Base-by-base conservation (phyloP, 176 grass and related monocot genomes). In the Oropetium thomaeum region DNA sequence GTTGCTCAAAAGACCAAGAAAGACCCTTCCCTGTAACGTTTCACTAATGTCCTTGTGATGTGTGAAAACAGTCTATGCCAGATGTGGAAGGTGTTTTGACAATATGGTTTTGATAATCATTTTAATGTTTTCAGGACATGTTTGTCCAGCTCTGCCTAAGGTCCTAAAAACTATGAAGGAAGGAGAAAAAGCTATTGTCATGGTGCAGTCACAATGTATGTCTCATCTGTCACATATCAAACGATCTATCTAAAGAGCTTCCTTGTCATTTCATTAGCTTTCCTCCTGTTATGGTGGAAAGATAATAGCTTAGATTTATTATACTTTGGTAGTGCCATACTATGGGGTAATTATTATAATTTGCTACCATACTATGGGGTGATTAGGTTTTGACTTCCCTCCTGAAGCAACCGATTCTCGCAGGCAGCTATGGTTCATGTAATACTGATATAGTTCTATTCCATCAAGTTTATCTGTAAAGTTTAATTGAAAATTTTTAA, bases 201-300 rank as follows among this genome's bases (percentile, higher is more conserved):
- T 73, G 38, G 70, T 75, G 40, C 80, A 74, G 67, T 71, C 80
- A 75, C 60, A 82, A 82, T 82, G 80, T 82, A 82, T 26, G 80
- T 58, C 42, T 72, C n/a, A 20, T 27, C 42, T 26, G 2, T 38
- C 4, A 51, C 17, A 70, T 75, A 4, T 53, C 20, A 22, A 53
- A 53, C 19, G 9, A 22, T 53, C 5, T 2, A 27, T 57, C n/a
- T 57, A 27, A 57, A 57, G 53, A 25, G 7, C 52, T 55, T 8
- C 52, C 53, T 27, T 57, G 0, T 57, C 10, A 23, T 57, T 57
- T 57, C 16, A 5, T 27, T 57, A 57, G 53, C 27, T 57, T 26
- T 4, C 19, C 9, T 4, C 10, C 53, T 57, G 1, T 2, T 65
- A 22, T 10, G 20, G 35, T 67, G n/a, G 14, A 67, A 28, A 22